Base-by-base conservation (phyloP, 129 eudicot species). In the Flaveria robusta region DNA sequence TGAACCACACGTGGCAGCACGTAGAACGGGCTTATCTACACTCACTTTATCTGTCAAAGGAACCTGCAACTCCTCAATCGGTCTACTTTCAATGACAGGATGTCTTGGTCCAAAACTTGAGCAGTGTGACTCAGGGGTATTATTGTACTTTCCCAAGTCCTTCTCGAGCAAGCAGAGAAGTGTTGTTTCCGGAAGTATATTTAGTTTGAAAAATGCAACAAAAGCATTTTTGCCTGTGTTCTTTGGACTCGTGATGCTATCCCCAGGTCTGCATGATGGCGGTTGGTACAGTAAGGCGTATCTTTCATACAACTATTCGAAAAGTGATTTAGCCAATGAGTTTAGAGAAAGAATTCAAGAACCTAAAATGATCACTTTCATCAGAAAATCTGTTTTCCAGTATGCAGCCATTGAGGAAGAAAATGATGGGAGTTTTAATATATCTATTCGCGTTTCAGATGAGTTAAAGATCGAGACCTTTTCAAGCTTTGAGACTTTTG, bases 61-160 rank as follows among this genome's bases (percentile, higher is more conserved):
- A 60, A 78, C 24, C 26, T 85, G 88, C 86, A 62, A 39, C 64
- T 81, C 88, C 37, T 74, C 75, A 8, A 70, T 22, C 1, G 83
- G 84, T 9, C 56, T 81, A 31, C 86, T 85, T n/a, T 74, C 79
- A 34, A 81, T 85, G 88, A 70, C 60, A 1, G 83, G 88, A 10
- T 85, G 85, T 70, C 66, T 77, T 18, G 86, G 83, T 50, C 66
- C 72, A 4, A 11, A 22, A 5, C 68, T 55, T 34, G 49, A 12
- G 47, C n/a, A 72, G 58, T 85, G 85, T 27, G 60, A 77, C 37
- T 50, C 81, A 0, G 74, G 74, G 64, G 71, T 78, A 45, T 19
- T 69, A 16, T 37, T 81, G 19, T 77, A 78, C 62, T 73, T 81
- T 13, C 85, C 81, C 9, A 68, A 58, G 67, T 77, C 31, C 43